Evolutionary conservation across 176 grass and related monocot genomes (phyloP), one percentile per base, ranked within the genome.

Genomic region (Musa itinerans): DNA sequence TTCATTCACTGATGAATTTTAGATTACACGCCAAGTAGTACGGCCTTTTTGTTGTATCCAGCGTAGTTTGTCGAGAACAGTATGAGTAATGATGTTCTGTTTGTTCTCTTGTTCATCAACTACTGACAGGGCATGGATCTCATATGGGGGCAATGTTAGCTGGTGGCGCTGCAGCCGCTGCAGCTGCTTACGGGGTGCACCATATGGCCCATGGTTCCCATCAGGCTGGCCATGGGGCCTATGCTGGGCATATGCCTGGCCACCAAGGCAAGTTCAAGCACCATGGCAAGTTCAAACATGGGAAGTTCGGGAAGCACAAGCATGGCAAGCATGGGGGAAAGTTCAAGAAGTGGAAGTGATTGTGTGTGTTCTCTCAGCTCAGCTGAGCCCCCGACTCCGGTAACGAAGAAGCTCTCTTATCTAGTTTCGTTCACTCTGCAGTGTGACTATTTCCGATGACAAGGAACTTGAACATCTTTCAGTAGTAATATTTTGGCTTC

Each of bases 151-250:
- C 29, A 63, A 2, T 50, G 3, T 14, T 76, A 50, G 29, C 74
- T 49, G 52, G 71, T 21, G 71, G 52, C 8, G 52, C 71, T 2
- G 52, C 71, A 2, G 52, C 73, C 9, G 73, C 55, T 0, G 74
- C 74, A 1, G 56, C 56, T 50, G 74, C 74, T 50, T 76, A 76
- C 2, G 74, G 74, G n/a, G 56, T 19, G 12, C 54, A 62, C 74
- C 26, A 49, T 10, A 49, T 62, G 16, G 17, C 55, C 12, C 73
- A 75, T 8, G 73, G 55, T 16, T 57, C 52, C 57, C 21, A 74
- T 0, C 20, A 15, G 19, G 20, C 8, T 27, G n/a, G 49, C 5
- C 8, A 23, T 54, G 57, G 57, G 3, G 57, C 57, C 20, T 62
- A 62, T 62, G 57, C 57, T 8, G 65, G 65, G 13, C 26, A 68